Base-by-base conservation (phyloP, 441 rosid species). In the Euphorbia celastroides region DNA sequence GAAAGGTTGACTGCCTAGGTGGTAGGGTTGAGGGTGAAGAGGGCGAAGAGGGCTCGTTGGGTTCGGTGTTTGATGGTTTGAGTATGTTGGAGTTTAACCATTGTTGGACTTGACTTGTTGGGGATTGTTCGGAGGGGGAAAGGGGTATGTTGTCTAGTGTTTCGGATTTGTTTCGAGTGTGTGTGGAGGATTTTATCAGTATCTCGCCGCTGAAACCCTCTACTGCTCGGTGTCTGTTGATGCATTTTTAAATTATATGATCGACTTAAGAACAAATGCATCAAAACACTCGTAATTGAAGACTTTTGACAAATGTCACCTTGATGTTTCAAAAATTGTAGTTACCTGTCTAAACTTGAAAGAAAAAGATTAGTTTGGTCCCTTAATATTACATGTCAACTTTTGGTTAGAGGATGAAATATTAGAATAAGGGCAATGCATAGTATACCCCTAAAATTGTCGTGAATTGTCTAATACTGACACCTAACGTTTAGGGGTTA, bases 131-230 rank as follows among this genome's bases (percentile, higher is more conserved):
- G 4, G 75, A 36, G 23, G 81, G 72, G 51, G 85, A 72, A 60
- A 28, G 27, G 3, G 72, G 69, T 7, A 69, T 50, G 44, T 19
- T 64, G 36, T 73, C 79, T 25, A 42, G 19, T 14, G 82, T 50
- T 22, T 76, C 81, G 25, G 89, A 80, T 34, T 57, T 74, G 68
- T 80, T 80, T 46, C 79, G 79, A 72, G 60, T 64, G 75, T 84
- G 89, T 64, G 71, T 83, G 28, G 70, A 75, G 19, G 88, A 79
- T 76, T 77, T 84, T 30, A 64, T 72, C 3, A 84, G 70, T 60
- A 87, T 87, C 63, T 87, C 88, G 71, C 68, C 92, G 54, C 85
- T 74, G 72, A 82, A 77, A 17, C 81, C 81, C 64, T 80, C 86
- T 57, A 63, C 57, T 52, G 79, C 65, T 72, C 85, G 77, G 59